phyloP scores from a whole-genome alignment of 768 basidiomycete species.

The Lactifluus subvellereus region DNA sequence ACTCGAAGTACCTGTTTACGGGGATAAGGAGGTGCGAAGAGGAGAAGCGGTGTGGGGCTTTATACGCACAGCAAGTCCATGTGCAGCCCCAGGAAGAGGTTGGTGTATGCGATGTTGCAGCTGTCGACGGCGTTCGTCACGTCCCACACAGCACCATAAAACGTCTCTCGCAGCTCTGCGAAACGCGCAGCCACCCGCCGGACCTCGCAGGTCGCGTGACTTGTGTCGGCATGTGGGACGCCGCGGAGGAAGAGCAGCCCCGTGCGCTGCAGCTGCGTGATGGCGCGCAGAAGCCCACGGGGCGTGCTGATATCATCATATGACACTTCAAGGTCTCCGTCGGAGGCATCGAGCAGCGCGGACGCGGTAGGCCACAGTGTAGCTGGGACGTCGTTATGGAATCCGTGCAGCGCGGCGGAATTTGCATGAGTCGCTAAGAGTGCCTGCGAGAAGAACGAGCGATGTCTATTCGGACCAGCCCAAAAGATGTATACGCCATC shows the following conservation, averaged over 20 bases:
- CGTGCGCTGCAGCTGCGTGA: conserved; percentile 63
- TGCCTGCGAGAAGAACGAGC: conserved; percentile 44
- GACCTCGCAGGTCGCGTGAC: conserved; percentile 59
- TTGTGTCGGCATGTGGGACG: conserved; percentile 60
- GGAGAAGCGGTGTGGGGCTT: not conserved
- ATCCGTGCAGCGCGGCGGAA: conserved; percentile 32
- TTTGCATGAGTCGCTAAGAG: conserved; percentile 50
- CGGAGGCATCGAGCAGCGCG: conserved; percentile 29
- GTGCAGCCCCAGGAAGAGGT: conserved; percentile 80
- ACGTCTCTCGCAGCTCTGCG: conserved; percentile 76
- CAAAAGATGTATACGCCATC: conserved; percentile 50
- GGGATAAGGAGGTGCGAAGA: not conserved
- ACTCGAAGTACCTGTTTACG: conserved; percentile 69
- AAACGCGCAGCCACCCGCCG: conserved; percentile 59
- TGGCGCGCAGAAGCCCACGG: conserved; percentile 46
- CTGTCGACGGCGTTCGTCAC: conserved; percentile 71
- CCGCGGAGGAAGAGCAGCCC: conserved; percentile 70
- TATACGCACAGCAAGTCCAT: conserved; percentile 82
- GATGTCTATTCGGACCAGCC: conserved; percentile 46
- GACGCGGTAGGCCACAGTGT: conserved; percentile 43
- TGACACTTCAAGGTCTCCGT: conserved; percentile 45
- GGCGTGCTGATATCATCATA: conserved; percentile 48
- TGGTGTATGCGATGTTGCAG: conserved; percentile 92
- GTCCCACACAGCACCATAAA: conserved; percentile 88
- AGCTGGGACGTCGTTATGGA: conserved; percentile 40